Conservation (phyloP, 2,329 filamentous ascomycete genomes). For the Aspergillus carbonarius region DNA sequence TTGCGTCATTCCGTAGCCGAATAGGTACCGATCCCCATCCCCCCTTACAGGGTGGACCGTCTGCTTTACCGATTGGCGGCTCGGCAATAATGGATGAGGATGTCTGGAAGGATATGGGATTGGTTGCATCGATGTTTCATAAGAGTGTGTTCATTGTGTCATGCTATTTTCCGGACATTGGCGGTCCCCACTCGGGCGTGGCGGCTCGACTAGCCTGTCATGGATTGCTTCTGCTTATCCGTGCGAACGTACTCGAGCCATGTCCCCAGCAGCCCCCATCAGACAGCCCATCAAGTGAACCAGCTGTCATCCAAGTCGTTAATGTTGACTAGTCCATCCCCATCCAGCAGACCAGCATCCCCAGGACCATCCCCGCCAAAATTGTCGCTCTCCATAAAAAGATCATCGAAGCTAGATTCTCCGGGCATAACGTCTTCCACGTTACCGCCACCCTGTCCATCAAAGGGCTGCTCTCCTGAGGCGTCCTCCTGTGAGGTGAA, state of each 20-base stretch:
- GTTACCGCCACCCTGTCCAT: conserved; percentile 20
- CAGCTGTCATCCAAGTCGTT: conserved; percentile 44
- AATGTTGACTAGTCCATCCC: conserved; percentile 39
- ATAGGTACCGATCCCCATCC: background rate
- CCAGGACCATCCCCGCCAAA: conserved; percentile 32
- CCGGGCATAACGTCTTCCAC: conserved; percentile 40
- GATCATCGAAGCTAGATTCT: conserved; percentile 47
- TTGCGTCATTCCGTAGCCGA: conserved; percentile 12
- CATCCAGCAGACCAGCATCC: conserved; percentile 36
- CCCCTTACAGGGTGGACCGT: conserved; percentile 7
- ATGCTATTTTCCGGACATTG: background rate
- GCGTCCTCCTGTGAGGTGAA: conserved; percentile 21
- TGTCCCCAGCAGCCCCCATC: background rate
- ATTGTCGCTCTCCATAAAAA: conserved; percentile 44
- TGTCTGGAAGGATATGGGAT: background rate
- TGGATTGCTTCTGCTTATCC: background rate
- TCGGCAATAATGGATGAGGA: background rate
- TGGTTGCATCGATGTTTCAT: background rate
- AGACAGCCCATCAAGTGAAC: conserved; percentile 30
- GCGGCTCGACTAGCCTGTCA: background rate
- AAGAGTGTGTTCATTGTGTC: background rate
- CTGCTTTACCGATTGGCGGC: conserved; percentile 4
- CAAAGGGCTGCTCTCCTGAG: conserved; percentile 15
- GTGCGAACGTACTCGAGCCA: background rate
- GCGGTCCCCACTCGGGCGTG: background rate